A percentile compares a stretch with the other conserved stretches of the same genome.
Evolutionary conservation across 805 yeast species (phyloP).

Genomic region (Ogataea naganishii): DNA sequence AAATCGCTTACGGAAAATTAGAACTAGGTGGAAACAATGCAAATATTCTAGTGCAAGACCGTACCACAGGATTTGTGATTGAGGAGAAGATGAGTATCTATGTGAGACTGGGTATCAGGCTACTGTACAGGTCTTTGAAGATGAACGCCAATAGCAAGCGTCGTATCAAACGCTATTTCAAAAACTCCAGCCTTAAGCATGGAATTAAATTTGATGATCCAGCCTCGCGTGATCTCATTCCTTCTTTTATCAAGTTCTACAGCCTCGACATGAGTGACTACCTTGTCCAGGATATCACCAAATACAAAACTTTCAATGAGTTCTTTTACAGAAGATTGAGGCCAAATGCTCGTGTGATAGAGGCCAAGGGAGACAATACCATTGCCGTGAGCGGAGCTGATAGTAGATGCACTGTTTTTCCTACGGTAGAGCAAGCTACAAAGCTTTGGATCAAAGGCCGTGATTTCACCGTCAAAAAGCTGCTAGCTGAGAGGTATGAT

Average conservation of each 20-base stretch:
- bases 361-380: slow-evolving; percentile 38
- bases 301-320: slow-evolving; percentile 72
- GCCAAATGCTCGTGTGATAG: slow-evolving; percentile 64
- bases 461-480: slow-evolving; percentile 56
- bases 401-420: slow-evolving; percentile 70
- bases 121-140: slow-evolving; percentile 68
- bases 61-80: slow-evolving; percentile 78
- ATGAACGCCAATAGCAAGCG: slow-evolving; percentile 44
- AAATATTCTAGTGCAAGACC: slow-evolving; percentile 87
- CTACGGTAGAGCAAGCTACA: slow-evolving; percentile 51
- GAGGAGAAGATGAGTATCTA: slow-evolving; percentile 91
- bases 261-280: slow-evolving; percentile 71
- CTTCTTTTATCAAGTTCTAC: slow-evolving; percentile 75
- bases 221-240: slow-evolving; percentile 55
- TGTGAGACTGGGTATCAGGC: slow-evolving; percentile 78
- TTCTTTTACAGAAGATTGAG: slow-evolving; percentile 77
- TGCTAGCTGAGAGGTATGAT: slow-evolving; percentile 38
- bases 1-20: slow-evolving; percentile 82
- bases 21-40: slow-evolving; percentile 86
- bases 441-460: slow-evolving; percentile 86
- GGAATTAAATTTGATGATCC: slow-evolving; percentile 78
- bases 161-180: slow-evolving; percentile 46
- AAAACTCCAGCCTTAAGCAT: slow-evolving; percentile 64
- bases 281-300: slow-evolving; percentile 32
- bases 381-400: slow-evolving; percentile 79